Percentiles rank a stretch among this genome's conserved stretches.
phyloP scores from a whole-genome alignment of 345 rosid genomes.

The Lepidium aucheri region DNA sequence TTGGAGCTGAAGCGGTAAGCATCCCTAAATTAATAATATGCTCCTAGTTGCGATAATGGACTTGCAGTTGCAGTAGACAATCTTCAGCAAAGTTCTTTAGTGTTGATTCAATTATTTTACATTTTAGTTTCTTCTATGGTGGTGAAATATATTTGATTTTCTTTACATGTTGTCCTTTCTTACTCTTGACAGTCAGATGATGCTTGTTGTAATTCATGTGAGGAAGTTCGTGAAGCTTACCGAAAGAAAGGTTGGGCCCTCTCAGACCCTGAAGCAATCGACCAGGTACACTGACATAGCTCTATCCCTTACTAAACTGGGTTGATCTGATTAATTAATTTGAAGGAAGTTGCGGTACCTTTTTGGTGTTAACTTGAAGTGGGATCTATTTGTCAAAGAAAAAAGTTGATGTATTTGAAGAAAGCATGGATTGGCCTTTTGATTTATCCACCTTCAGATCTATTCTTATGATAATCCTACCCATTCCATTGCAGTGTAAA shows the following conservation, averaged over 20 bases:
- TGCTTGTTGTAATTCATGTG: slow-evolving; percentile 78
- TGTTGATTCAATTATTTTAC: background rate
- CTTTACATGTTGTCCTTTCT: background rate
- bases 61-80: background rate
- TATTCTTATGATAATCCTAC: background rate
- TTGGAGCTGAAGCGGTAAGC: slow-evolving; percentile 81
- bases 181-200: slow-evolving; percentile 55
- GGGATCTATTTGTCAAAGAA: background rate
- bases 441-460: background rate
- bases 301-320: background rate
- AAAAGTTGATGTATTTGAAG: background rate
- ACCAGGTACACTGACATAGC: slow-evolving; percentile 43
- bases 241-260: slow-evolving; percentile 80
- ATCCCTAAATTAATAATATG: background rate
- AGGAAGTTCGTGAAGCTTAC: slow-evolving; percentile 90
- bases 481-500: slow-evolving; percentile 48
- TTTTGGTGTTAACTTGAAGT: background rate
- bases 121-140: background rate
- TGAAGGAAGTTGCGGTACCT: background rate
- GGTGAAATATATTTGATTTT: background rate
- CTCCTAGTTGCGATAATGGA: background rate
- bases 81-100: background rate
- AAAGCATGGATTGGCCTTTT: background rate
- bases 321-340: background rate
- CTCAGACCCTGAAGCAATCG: slow-evolving; percentile 59